Conservation (phyloP, 2,329 filamentous ascomycete genomes). For the Claviceps monticola region DNA sequence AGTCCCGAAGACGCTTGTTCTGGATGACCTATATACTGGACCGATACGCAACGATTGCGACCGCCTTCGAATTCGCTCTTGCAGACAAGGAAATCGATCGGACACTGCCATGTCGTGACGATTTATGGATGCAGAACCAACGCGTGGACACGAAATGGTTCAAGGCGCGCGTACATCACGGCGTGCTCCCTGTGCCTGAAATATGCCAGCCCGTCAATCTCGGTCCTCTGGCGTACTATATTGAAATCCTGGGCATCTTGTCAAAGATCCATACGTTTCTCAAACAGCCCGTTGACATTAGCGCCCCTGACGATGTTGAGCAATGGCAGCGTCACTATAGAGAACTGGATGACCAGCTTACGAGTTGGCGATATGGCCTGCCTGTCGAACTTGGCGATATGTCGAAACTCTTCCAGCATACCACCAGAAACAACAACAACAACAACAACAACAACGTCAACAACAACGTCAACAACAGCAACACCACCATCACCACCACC, state of each 20-base stretch:
- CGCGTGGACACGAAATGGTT: slow-evolving; percentile 80
- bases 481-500: slow-evolving; percentile 43
- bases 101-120: slow-evolving; percentile 73
- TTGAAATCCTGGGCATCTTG: slow-evolving; percentile 77
- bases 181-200: slow-evolving; percentile 41
- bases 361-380: slow-evolving; percentile 71
- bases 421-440: slow-evolving; percentile 47
- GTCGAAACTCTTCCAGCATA: slow-evolving; percentile 59
- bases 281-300: slow-evolving; percentile 81
- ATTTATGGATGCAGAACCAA: slow-evolving; percentile 72
- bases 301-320: slow-evolving; percentile 70
- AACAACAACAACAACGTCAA: slow-evolving; percentile 84
- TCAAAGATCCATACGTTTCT: slow-evolving; percentile 81
- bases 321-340: slow-evolving; percentile 81
- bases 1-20: slow-evolving; percentile 70
- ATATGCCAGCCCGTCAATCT: slow-evolving; percentile 52
- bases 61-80: slow-evolving; percentile 81
- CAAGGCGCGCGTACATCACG: slow-evolving; percentile 32
- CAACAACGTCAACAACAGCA: slow-evolving; percentile 80
- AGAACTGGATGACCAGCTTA: slow-evolving; percentile 66
- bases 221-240: slow-evolving; percentile 78
- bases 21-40: slow-evolving; percentile 93
- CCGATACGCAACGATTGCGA: slow-evolving; percentile 78
- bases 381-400: slow-evolving; percentile 70
- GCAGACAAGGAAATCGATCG: slow-evolving; percentile 84